Percentiles rank a stretch among this genome's conserved stretches.
phyloP scores from a whole-genome alignment of 768 basidiomycete species.

The Butyriboletus loyo region DNA sequence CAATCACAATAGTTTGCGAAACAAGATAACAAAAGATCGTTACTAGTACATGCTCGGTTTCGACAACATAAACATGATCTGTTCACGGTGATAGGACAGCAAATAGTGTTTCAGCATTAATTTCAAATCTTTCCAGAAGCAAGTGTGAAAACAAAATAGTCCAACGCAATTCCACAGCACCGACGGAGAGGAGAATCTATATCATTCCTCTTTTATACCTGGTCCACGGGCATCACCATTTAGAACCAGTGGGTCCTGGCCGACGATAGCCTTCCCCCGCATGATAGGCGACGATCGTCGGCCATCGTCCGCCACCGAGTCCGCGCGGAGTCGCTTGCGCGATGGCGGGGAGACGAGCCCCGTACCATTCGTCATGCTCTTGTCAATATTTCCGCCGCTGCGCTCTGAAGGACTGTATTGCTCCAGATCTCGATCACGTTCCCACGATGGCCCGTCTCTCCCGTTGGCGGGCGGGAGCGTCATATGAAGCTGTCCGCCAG shows the following conservation, averaged over 20 bases:
- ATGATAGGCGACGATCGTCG: conserved; percentile 21
- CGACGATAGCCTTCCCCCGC: conserved; percentile 14
- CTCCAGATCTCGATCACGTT: conserved; percentile 29
- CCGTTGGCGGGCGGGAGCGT: conserved; percentile 26
- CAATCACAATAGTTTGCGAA: neutral
- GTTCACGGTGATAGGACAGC: neutral
- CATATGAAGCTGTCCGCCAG: conserved; percentile 27
- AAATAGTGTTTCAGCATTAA: conserved; percentile 7
- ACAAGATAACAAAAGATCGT: conserved; percentile 5
- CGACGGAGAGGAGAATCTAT: neutral
- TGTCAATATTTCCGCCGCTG: conserved; percentile 17
- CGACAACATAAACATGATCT: conserved; percentile 7
- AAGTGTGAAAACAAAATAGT: conserved; percentile 1
- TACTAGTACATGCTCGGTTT: conserved; percentile 8
- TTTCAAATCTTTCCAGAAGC: neutral
- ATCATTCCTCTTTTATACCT: conserved; percentile 29
- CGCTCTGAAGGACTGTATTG: conserved; percentile 32
- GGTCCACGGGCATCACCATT: conserved; percentile 15
- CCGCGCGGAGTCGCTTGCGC: conserved; percentile 30
- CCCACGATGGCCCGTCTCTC: conserved; percentile 30
- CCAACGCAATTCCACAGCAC: neutral
- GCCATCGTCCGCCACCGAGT: conserved; percentile 17
- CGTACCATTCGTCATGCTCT: conserved; percentile 15
- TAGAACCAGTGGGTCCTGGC: conserved; percentile 15
- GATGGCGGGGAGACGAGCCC: conserved; percentile 21